phyloP scores from a whole-genome alignment of 2,329 filamentous ascomycete species.

The Chrysoporthe deuterocubensis region DNA sequence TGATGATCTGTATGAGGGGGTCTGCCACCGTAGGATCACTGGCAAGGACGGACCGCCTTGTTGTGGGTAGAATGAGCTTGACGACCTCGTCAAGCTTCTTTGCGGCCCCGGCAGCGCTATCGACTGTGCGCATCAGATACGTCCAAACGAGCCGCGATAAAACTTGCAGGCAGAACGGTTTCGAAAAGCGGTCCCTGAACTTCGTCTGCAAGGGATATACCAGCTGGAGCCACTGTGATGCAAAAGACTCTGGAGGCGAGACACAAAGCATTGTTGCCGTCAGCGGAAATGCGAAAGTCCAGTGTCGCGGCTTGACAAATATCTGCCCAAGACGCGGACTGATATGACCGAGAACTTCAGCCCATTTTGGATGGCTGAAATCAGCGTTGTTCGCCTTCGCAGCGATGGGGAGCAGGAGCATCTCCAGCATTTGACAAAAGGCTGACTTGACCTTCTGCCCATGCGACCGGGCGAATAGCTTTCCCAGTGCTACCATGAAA shows the following conservation, averaged over 20 bases:
- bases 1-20: slow-evolving; percentile 88
- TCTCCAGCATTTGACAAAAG: slow-evolving; percentile 90
- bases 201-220: slow-evolving; percentile 77
- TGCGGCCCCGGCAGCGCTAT: slow-evolving; percentile 67
- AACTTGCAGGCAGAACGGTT: slow-evolving; percentile 82
- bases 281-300: slow-evolving; percentile 85
- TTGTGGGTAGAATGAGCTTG: slow-evolving; percentile 78
- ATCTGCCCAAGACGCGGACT: slow-evolving; percentile 81
- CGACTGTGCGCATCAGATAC: slow-evolving; percentile 84
- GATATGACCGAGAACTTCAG: slow-evolving; percentile 78
- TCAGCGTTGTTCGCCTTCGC: slow-evolving; percentile 77
- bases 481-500: slow-evolving; percentile 80
- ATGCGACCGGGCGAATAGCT: slow-evolving; percentile 82
- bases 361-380: slow-evolving; percentile 82
- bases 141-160: slow-evolving; percentile 92
- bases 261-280: slow-evolving; percentile 87
- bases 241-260: slow-evolving; percentile 82
- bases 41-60: slow-evolving; percentile 79
- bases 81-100: slow-evolving; percentile 90
- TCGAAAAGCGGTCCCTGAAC: slow-evolving; percentile 80
- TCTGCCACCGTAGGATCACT: slow-evolving; percentile 85
- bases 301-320: slow-evolving; percentile 90
- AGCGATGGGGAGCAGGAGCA: slow-evolving; percentile 83
- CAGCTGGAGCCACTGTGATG: slow-evolving; percentile 83
- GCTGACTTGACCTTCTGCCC: slow-evolving; percentile 90